These are phyloP conservation scores for Ustanciosporium gigantosporum DNA, from an alignment of 1,284 basidiomycete genomes.

Conservation along the genomic window DNA sequence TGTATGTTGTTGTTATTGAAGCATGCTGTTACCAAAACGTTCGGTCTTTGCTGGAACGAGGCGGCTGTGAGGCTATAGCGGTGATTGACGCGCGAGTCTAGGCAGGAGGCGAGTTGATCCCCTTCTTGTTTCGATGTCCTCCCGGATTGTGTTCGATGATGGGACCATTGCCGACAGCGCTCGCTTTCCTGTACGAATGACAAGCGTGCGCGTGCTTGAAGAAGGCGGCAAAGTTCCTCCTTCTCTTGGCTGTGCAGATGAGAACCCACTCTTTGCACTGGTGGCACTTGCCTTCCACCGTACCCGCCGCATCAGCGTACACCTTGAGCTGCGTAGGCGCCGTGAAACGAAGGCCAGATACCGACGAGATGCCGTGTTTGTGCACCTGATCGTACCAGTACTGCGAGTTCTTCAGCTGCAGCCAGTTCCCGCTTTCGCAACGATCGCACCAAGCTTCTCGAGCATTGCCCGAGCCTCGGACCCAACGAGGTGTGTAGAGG, in stretches of 20 bases:
- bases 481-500: conserved; percentile 48
- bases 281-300: conserved; percentile 45
- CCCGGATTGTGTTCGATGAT: conserved; percentile 43
- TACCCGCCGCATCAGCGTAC: conserved; percentile 38
- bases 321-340: conserved; percentile 42
- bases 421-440: conserved; percentile 47
- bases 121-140: conserved; percentile 34
- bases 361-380: conserved; percentile 47
- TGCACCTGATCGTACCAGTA: conserved; percentile 52
- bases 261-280: conserved; percentile 48
- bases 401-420: conserved; percentile 49
- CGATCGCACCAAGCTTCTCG: conserved; percentile 50
- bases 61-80: too few species aligned
- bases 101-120: too few species aligned
- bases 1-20: too few species aligned
- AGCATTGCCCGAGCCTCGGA: conserved; percentile 40
- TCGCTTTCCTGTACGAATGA: conserved; percentile 39
- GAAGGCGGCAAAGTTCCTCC: conserved; percentile 42
- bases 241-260: conserved; percentile 45
- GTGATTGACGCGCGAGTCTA: too few species aligned
- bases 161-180: conserved; percentile 39
- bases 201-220: conserved; percentile 46
- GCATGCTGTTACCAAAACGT: too few species aligned
- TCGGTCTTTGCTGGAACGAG: too few species aligned
- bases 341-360: conserved; percentile 41